Evolutionary conservation across 1,284 basidiomycete genomes (phyloP).

Genomic region (Cryptococcus deneoformans): DNA sequence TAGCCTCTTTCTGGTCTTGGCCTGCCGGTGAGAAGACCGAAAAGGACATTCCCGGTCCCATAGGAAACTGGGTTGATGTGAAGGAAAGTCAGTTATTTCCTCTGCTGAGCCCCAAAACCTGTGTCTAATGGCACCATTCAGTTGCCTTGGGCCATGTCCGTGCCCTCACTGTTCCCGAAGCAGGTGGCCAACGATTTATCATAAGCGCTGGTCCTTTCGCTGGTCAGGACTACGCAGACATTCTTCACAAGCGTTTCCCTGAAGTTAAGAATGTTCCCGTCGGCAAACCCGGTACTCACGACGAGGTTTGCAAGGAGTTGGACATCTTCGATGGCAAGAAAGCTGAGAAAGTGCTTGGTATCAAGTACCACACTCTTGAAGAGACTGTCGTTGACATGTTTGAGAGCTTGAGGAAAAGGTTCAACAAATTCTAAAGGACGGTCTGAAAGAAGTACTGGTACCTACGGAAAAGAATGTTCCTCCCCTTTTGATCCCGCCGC

Average conservation of each 20-base stretch:
- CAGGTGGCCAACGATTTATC: slow-evolving; percentile 62
- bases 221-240: slow-evolving; percentile 35
- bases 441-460: too few relatives aligned
- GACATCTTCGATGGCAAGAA: slow-evolving; percentile 34
- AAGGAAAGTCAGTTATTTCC: slow-evolving; percentile 40
- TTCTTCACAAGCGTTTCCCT: slow-evolving; percentile 30
- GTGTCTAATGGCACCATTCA: slow-evolving; percentile 4
- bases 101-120: too few relatives aligned
- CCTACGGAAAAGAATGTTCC: too few relatives aligned
- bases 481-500: too few relatives aligned
- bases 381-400: slow-evolving; percentile 35
- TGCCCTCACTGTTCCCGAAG: slow-evolving; percentile 58
- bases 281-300: slow-evolving; percentile 25
- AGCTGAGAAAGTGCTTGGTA: slow-evolving; percentile 33
- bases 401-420: slow-evolving; percentile 32
- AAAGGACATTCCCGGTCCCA: slow-evolving; percentile 35
- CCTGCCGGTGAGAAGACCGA: slow-evolving; percentile 49
- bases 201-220: slow-evolving; percentile 46
- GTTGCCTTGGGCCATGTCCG: slow-evolving; percentile 60
- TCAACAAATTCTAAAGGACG: slow-evolving; percentile 7
- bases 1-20: slow-evolving; percentile 46
- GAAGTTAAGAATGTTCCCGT: slow-evolving; percentile 33
- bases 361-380: slow-evolving; percentile 36
- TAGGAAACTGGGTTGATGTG: slow-evolving; percentile 59
- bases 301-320: slow-evolving; percentile 20